Evolutionary conservation across 768 basidiomycete genomes (phyloP).

Genomic region (Rhizopogon roseolus): DNA sequence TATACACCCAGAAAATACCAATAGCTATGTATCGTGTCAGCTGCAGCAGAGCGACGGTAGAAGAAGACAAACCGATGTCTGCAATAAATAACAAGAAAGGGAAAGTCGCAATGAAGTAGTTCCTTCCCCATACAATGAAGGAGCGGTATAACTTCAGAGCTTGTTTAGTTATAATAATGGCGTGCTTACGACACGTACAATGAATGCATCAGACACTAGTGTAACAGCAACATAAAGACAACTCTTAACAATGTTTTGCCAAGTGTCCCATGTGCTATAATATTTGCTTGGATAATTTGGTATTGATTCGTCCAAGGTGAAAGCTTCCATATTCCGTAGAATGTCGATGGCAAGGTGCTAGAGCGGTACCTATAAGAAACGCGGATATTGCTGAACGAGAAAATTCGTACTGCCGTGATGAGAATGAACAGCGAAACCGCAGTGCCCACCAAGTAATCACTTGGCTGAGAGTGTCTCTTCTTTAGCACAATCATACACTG

Average conservation of each 20-base stretch:
- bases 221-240: conserved; percentile 17
- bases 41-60: not conserved
- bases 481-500: conserved; percentile 5
- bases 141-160: conserved; percentile 17
- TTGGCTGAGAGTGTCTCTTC: conserved; percentile 8
- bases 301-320: conserved; percentile 10
- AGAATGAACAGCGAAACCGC: conserved; percentile 9
- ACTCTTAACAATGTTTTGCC: conserved; percentile 20
- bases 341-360: conserved; percentile 22
- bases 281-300: conserved; percentile 14
- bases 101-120: conserved; percentile 7
- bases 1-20: conserved; percentile 14
- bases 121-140: conserved; percentile 22
- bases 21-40: conserved; percentile 7
- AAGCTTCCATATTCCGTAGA: conserved; percentile 18
- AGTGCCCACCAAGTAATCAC: conserved; percentile 7
- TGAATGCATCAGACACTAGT: conserved; percentile 21
- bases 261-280: conserved; percentile 13
- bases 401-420: conserved; percentile 6
- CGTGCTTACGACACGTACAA: conserved; percentile 11
- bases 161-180: not conserved
- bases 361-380: not conserved
- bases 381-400: not conserved
- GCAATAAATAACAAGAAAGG: conserved; percentile 21
- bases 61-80: conserved; percentile 17